A percentile compares a stretch with the other conserved stretches of the same genome.
Conservation (phyloP, 2,329 filamentous ascomycete genomes). For the Xylariomycetidae sp. region DNA sequence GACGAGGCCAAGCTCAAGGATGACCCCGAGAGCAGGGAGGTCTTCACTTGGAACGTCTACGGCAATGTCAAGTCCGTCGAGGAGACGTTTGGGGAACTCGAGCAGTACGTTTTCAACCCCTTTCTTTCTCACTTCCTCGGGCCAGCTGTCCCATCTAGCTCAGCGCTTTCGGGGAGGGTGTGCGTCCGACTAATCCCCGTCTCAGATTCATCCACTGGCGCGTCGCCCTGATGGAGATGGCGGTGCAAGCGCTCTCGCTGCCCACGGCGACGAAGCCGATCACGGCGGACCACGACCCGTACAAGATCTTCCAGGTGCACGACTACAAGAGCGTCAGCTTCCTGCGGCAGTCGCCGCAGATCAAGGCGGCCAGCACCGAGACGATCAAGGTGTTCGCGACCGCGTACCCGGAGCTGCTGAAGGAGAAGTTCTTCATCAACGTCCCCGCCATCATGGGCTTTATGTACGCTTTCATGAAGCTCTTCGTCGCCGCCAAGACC, state of each 20-base stretch:
- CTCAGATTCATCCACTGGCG: conserved; percentile 83
- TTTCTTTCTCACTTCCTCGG: conserved; percentile 1
- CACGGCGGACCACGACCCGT: conserved; percentile 71
- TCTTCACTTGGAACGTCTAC: conserved; percentile 93
- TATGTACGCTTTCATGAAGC: conserved; percentile 69
- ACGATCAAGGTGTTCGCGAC: conserved; percentile 76
- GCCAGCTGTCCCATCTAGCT: too few relatives aligned
- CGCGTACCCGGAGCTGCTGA: conserved; percentile 84
- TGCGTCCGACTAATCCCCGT: conserved; percentile 2
- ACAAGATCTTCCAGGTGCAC: conserved; percentile 89
- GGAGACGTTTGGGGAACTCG: conserved; percentile 72
- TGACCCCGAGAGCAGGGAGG: conserved; percentile 41
- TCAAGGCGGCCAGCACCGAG: conserved; percentile 71
- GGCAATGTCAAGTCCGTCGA: conserved; percentile 77
- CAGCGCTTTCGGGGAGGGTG: too few relatives aligned
- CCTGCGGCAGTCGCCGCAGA: conserved; percentile 69
- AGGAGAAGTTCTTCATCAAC: conserved; percentile 94
- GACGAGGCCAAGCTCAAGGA: conserved; percentile 28
- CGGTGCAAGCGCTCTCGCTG: conserved; percentile 68
- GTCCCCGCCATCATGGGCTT: conserved; percentile 89
- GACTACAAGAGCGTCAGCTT: conserved; percentile 89
- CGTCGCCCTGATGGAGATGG: conserved; percentile 83
- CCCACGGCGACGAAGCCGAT: conserved; percentile 62
- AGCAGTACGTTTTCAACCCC: conserved; percentile 63
- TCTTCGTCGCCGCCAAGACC: conserved; percentile 67